phyloP scores from a whole-genome alignment of 495 filamentous ascomycete genomes.

The Neurospora sp. region DNA sequence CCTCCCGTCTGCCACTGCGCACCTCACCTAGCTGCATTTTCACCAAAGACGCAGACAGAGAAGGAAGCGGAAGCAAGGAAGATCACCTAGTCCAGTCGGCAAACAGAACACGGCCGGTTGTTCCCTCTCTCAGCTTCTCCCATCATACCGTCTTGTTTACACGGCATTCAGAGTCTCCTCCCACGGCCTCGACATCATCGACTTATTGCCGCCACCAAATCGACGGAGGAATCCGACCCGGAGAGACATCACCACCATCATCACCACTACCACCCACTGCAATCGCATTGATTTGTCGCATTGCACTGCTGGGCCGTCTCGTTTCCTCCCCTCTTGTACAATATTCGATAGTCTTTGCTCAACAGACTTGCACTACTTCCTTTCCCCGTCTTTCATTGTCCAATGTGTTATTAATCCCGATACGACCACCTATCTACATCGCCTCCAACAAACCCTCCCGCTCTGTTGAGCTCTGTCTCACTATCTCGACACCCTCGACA shows the following conservation, averaged over 20 bases:
- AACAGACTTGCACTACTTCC: background rate
- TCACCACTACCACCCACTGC: background rate
- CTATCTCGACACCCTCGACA: conserved; percentile 1
- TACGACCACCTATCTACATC: background rate
- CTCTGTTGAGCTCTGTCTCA: background rate
- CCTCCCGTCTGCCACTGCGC: background rate
- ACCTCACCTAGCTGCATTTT: background rate
- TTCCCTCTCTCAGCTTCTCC: background rate
- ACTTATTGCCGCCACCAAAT: background rate
- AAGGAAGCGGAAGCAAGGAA: background rate
- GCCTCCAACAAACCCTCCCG: background rate
- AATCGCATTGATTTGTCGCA: background rate
- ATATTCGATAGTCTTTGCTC: background rate
- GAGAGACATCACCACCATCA: background rate
- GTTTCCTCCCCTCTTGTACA: background rate
- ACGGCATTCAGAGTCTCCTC: background rate
- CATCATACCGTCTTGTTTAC: background rate
- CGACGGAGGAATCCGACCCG: background rate
- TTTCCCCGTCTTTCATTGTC: conserved; percentile 4
- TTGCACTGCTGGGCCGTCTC: background rate
- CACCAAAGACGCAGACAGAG: background rate
- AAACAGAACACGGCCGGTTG: background rate
- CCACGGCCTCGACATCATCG: background rate
- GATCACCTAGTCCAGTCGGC: background rate
- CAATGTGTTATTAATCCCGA: conserved; percentile 12